Evolutionary conservation across 495 filamentous ascomycete genomes (phyloP).

Genomic region (Neurospora terricola): DNA sequence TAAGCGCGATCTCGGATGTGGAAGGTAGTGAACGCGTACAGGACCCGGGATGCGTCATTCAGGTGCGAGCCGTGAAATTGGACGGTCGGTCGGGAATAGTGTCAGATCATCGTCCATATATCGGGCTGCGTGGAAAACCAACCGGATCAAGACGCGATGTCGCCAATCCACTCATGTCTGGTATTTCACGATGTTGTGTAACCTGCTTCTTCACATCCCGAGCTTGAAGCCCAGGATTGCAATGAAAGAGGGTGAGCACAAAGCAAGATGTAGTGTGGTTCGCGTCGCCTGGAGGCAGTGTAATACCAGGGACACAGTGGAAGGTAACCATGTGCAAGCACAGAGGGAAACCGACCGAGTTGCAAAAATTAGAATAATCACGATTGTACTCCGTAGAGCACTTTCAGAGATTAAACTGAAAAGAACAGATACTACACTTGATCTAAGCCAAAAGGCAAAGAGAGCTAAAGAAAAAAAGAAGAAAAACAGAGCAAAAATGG

Average conservation of each 20-base stretch:
- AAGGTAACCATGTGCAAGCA: conserved; percentile 64
- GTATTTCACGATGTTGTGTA: not conserved
- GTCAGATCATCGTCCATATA: not conserved
- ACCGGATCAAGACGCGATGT: not conserved
- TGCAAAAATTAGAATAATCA: conserved; percentile 81
- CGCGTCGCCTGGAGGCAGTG: conserved; percentile 81
- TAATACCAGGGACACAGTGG: conserved; percentile 82
- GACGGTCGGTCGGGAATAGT: not conserved
- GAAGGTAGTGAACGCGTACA: not conserved
- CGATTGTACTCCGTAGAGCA: conserved; percentile 58
- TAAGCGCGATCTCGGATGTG: not conserved
- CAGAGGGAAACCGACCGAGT: conserved; percentile 30
- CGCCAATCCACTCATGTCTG: not conserved
- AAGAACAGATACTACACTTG: conserved; percentile 99
- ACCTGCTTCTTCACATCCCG: not conserved
- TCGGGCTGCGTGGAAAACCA: not conserved
- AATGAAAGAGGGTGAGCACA: not conserved
- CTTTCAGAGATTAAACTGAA: conserved; percentile 86
- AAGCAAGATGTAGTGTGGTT: conserved; percentile 26
- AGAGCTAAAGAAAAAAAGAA: conserved; percentile 26
- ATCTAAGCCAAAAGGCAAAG: conserved; percentile 76
- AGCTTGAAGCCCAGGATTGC: not conserved
- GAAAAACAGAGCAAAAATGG: not conserved
- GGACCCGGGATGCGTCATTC: not conserved
- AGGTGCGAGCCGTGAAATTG: not conserved